Evolutionary conservation across 805 yeast genomes (phyloP), one percentile per base, ranked within the genome.

Genomic region (Candida jianshihensis): DNA sequence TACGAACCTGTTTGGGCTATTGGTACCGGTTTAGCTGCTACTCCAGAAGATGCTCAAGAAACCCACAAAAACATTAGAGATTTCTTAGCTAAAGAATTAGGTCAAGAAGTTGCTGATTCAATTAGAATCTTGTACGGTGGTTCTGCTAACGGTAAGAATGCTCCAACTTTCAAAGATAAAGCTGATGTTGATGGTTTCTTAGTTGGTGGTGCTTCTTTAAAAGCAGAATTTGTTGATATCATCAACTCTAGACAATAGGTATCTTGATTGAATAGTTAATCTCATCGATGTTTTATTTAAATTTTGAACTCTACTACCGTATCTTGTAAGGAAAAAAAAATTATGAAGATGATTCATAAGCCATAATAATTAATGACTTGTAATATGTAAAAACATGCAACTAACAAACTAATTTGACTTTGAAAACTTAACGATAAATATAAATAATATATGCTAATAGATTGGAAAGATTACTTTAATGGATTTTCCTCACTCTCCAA

Each of bases 1-100:
- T 92, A 92, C 72, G 98, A 92, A 73, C 98, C 98, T 56, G 96
- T 92, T 52, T 92, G 98, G 98, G 98, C 98, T 56, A 92, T 92
- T 56, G 98, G 98, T 65, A 89, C 97, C 54, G 98, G 98, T 61
- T 78, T 92, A 60, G 96, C 97, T 56, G 97, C 98, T 44, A 92
- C 98, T 54, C 88, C 98, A 52, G 85, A 83, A 51, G 98, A 92
- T 62, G 98, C 98, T 52, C 96, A 92, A 73, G 87, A 81, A 51
- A 86, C 92, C 58, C 98, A 92, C 73, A 75, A 75, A 61, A 74
- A 73, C 53, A 86, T 92, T 70, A 85, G 98, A 75, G 75, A 68
- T 44, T 88, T 75, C 75, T 75, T 92, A 63, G 70, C 76, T 52
- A 68, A 73, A 56, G 77, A 81, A 64, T 75, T 90, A 59, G 90